Conservation (phyloP, 2,329 filamentous ascomycete genomes). For the Beauveria sp. region DNA sequence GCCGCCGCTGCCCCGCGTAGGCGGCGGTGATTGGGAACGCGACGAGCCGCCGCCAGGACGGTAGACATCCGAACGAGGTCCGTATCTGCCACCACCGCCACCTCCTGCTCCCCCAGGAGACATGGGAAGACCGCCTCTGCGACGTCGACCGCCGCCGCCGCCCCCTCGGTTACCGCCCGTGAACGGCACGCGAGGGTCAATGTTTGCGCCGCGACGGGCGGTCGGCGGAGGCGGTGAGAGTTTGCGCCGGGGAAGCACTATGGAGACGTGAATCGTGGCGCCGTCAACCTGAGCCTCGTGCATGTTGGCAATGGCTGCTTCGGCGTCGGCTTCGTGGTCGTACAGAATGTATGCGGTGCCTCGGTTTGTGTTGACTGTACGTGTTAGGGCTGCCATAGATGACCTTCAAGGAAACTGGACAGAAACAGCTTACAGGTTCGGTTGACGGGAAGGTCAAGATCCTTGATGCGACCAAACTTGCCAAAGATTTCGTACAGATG, state of each 20-base stretch:
- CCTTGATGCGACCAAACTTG: conserved; percentile 74
- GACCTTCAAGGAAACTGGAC: not conserved
- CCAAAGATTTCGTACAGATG: conserved; percentile 92
- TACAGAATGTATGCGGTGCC: conserved; percentile 92
- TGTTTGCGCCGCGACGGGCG: conserved; percentile 54
- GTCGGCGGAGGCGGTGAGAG: conserved; percentile 74
- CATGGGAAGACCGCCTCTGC: conserved; percentile 27
- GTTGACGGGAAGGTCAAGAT: conserved; percentile 86
- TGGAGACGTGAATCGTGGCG: conserved; percentile 73
- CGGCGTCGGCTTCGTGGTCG: conserved; percentile 66
- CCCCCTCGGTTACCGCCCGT: conserved; percentile 26
- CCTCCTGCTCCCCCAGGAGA: conserved; percentile 17
- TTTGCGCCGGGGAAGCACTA: conserved; percentile 75
- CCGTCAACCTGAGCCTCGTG: conserved; percentile 94
- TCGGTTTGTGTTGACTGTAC: conserved; percentile 70
- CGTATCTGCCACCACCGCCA: conserved; percentile 27
- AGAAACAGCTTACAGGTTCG: conserved; percentile 57
- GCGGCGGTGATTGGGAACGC: conserved; percentile 6
- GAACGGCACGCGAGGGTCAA: conserved; percentile 39
- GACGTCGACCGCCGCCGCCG: conserved; percentile 29
- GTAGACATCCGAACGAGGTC: conserved; percentile 48
- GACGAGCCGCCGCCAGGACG: conserved; percentile 50
- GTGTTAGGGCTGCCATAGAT: conserved; percentile 25
- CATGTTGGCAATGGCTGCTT: conserved; percentile 90
- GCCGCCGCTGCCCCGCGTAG: conserved; percentile 9